These are phyloP conservation scores for Amanita jacksonii DNA, from an alignment of 768 basidiomycete species.

Conservation along the genomic window DNA sequence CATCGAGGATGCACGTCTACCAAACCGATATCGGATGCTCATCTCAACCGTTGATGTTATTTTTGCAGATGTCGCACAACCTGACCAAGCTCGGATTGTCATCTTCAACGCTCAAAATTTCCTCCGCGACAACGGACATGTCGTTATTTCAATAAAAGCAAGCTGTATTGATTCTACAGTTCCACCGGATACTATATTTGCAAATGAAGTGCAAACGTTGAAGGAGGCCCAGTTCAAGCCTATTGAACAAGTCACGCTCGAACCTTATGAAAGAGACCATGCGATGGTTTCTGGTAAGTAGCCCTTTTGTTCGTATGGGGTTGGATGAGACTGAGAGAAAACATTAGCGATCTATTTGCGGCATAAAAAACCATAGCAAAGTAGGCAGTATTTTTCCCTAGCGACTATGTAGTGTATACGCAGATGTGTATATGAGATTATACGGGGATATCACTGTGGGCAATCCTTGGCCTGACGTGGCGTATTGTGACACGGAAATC, in stretches of 20 bases:
- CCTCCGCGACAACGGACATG: constrained; percentile 88
- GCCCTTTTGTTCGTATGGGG: constrained; percentile 2
- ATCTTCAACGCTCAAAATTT: constrained; percentile 89
- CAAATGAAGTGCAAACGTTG: constrained; percentile 74
- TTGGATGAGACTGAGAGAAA: too few relatives aligned
- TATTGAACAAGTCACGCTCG: constrained; percentile 90
- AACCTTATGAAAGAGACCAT: constrained; percentile 87
- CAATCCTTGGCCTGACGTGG: too few relatives aligned
- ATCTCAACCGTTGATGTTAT: constrained; percentile 93
- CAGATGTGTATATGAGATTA: too few relatives aligned
- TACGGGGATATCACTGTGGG: too few relatives aligned
- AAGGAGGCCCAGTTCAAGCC: constrained; percentile 81
- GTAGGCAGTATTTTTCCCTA: neutral
- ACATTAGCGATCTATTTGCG: constrained; percentile 19
- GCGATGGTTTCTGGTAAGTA: constrained; percentile 78
- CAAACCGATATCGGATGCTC: constrained; percentile 96
- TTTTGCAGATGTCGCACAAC: constrained; percentile 97
- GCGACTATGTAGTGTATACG: too few relatives aligned
- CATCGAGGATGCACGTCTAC: constrained; percentile 93
- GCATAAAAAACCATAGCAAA: constrained; percentile 14
- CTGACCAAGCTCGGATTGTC: constrained; percentile 97
- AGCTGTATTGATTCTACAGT: constrained; percentile 98
- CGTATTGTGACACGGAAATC: too few relatives aligned
- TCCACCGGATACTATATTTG: constrained; percentile 83
- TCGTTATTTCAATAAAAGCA: constrained; percentile 97